Conservation (phyloP, 1,139 yeast genomes). For the Ogataea hybrid region DNA sequence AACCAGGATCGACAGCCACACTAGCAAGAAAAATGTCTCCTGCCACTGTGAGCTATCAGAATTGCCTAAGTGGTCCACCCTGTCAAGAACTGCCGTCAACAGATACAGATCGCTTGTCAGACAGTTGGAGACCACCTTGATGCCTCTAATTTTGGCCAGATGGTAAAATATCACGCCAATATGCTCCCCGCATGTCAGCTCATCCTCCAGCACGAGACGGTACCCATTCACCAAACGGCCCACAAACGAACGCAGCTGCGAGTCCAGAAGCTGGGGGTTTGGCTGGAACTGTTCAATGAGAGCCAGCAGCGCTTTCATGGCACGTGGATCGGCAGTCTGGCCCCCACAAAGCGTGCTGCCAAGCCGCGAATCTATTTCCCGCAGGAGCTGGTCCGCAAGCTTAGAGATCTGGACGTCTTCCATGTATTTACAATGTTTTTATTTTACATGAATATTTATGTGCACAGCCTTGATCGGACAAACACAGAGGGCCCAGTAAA, state of each 20-base stretch:
- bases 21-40: conserved; percentile 53
- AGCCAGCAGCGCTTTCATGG: conserved; percentile 2
- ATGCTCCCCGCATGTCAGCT: background rate
- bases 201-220: conserved; percentile 2
- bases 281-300: conserved; percentile 50
- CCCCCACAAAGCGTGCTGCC: background rate
- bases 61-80: conserved; percentile 15
- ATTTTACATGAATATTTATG: too few species aligned
- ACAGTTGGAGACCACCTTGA: conserved; percentile 55
- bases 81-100: conserved; percentile 38
- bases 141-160: conserved; percentile 64
- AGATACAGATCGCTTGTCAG: conserved; percentile 59
- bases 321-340: background rate
- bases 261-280: conserved; percentile 52
- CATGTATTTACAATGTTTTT: conserved; percentile 1
- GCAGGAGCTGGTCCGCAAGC: conserved; percentile 3
- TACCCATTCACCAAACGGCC: conserved; percentile 34
- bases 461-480: too few species aligned
- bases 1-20: conserved; percentile 72
- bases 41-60: conserved; percentile 43
- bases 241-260: conserved; percentile 37
- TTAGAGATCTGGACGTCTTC: conserved; percentile 8
- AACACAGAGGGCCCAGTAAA: too few species aligned
- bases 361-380: conserved; percentile 7
- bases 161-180: conserved; percentile 46